Evolutionary conservation across 139 green algal species (phyloP).

Genomic region (Chlamydomonas incerta): DNA sequence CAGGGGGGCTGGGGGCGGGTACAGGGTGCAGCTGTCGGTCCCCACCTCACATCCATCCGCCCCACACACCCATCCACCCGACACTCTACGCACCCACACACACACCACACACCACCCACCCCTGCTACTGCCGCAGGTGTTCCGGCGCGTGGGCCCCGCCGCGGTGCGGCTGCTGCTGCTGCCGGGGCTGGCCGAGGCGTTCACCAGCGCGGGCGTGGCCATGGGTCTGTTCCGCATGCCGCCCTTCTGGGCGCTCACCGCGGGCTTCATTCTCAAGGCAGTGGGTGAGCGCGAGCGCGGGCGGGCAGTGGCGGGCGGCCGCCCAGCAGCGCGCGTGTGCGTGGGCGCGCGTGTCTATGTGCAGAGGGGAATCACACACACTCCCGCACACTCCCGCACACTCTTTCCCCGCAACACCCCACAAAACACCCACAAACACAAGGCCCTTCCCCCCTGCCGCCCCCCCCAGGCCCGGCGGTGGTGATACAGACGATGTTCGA

Average conservation of each 20-base stretch:
- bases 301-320: background rate
- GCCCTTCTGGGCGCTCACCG: conserved; percentile 67
- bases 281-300: conserved; percentile 60
- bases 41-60: too few species aligned
- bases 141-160: conserved; percentile 53
- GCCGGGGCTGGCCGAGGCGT: conserved; percentile 77
- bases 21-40: too few species aligned
- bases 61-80: background rate
- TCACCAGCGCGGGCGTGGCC: conserved; percentile 73
- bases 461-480: conserved; percentile 67
- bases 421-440: too few species aligned
- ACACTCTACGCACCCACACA: background rate
- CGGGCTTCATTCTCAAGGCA: conserved; percentile 92
- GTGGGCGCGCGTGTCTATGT: too few species aligned
- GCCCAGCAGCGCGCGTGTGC: too few species aligned
- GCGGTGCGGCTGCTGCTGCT: conserved; percentile 63
- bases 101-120: background rate
- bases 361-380: too few species aligned
- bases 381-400: too few species aligned
- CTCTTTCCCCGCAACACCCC: too few species aligned
- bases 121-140: conserved; percentile 24
- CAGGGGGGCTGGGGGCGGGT: too few species aligned
- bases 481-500: conserved; percentile 91
- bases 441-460: background rate
- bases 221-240: conserved; percentile 70